Percentiles rank a stretch among this genome's conserved stretches.
Conservation (phyloP, 352 stramenopile genomes). For the Globisporangium sylvaticum region DNA sequence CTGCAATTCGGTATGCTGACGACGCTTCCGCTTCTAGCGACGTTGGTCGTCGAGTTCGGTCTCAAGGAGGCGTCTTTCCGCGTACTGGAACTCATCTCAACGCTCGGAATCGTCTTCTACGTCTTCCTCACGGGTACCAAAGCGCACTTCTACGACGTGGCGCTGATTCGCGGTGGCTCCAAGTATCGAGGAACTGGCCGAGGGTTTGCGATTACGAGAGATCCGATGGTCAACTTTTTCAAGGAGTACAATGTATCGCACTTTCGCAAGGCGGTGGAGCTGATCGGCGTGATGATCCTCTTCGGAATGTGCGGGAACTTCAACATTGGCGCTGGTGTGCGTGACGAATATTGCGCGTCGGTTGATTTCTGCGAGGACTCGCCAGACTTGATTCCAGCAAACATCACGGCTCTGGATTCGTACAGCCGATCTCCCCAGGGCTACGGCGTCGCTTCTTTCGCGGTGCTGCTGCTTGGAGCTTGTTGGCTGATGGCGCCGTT, state of each 20-base stretch:
- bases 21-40: slow-evolving; percentile 75
- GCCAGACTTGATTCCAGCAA: slow-evolving; percentile 50
- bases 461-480: slow-evolving; percentile 72
- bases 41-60: slow-evolving; percentile 77
- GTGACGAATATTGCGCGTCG: slow-evolving; percentile 43
- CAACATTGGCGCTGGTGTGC: slow-evolving; percentile 47
- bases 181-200: slow-evolving; percentile 85
- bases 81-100: slow-evolving; percentile 74
- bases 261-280: slow-evolving; percentile 85
- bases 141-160: slow-evolving; percentile 84
- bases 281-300: slow-evolving; percentile 83
- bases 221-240: slow-evolving; percentile 87
- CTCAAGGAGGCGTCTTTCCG: slow-evolving; percentile 67
- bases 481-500: slow-evolving; percentile 85
- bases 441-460: slow-evolving; percentile 79
- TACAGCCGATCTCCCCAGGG: slow-evolving; percentile 63
- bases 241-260: slow-evolving; percentile 86
- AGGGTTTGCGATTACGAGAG: slow-evolving; percentile 83
- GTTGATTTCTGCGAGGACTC: slow-evolving; percentile 37
- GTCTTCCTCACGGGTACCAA: slow-evolving; percentile 86
- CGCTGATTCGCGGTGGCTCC: slow-evolving; percentile 74
- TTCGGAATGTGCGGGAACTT: slow-evolving; percentile 80
- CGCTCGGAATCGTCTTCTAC: slow-evolving; percentile 84
- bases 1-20: slow-evolving; percentile 86
- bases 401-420: slow-evolving; percentile 59